Evolutionary conservation across 306 rosid genomes (phyloP), one percentile per base, ranked within the genome.

Genomic region (Prunus padus): DNA sequence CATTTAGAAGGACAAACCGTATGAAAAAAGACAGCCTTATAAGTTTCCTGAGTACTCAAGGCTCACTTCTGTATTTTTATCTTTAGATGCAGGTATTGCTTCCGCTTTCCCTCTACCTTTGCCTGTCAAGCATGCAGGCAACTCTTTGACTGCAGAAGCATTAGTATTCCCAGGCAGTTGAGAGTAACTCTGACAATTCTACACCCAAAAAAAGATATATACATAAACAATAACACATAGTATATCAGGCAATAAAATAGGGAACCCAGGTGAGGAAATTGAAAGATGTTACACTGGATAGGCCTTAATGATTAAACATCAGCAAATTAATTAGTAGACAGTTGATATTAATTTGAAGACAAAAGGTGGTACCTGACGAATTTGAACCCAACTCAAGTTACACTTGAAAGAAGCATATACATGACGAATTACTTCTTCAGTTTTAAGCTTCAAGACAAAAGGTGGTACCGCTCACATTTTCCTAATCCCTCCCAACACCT

Each of bases 131-230:
- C 82, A 77, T 49, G 82, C 86, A 67, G 87, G 68, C 56, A 89
- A 77, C 63, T 87, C 98, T 85, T 88, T 92, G 69, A 77, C 76
- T 46, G 77, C 80, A 76, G 82, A 80, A 73, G 81, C 84, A 85
- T 85, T 87, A 65, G 77, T 74, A 46, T 84, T 89, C 77, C 96
- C 97, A 63, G 87, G 77, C 18, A 88, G 88, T 81, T 86, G 92
- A 76, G 89, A 78, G 85, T 85, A 89, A 80, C 86, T 89, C 86
- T 90, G 96, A 76, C 99, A 97, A 82, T 95, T 95, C 99, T 95
- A 72, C 72, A 57, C 42, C 28, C 42, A 33, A 33, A 7, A 33
- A 33, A 5, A 52, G 12, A 52, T 52, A 67, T 9, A 20, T 9
- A 78, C 62, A 71, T 67, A 55, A 22, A 56, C 0, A 4, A 47